Evolutionary conservation across 306 rosid genomes (phyloP).

Genomic region (Begonia peltatifolia): DNA sequence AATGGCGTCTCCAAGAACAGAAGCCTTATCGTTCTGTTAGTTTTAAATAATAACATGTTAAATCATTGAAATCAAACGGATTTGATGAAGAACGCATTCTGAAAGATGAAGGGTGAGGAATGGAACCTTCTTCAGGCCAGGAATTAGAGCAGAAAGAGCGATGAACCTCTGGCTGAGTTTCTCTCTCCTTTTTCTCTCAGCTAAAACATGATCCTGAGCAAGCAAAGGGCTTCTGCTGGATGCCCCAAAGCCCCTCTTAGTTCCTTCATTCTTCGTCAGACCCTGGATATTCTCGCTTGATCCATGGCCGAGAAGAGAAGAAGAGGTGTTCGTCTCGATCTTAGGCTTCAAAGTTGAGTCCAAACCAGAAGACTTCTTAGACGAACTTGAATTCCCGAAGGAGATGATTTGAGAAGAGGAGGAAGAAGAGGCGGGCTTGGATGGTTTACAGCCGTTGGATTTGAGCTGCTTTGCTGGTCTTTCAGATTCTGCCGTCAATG

Average conservation of each 20-base stretch:
- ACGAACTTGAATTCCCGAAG: conserved; percentile 25
- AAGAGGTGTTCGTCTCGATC: conserved; percentile 23
- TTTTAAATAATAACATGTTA: too few species aligned
- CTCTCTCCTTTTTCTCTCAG: conserved; percentile 82
- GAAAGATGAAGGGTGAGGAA: background rate
- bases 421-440: conserved; percentile 16
- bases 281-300: conserved; percentile 38
- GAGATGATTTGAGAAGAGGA: conserved; percentile 40
- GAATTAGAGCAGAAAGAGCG: conserved; percentile 80
- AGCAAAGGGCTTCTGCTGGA: conserved; percentile 29
- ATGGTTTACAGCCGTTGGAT: conserved; percentile 35
- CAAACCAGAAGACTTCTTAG: conserved; percentile 10
- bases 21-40: conserved; percentile 86
- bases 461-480: conserved; percentile 37
- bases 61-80: too few species aligned
- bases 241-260: conserved; percentile 18
- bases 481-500: background rate
- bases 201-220: conserved; percentile 72
- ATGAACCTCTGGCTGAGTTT: conserved; percentile 84
- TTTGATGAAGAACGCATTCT: too few species aligned
- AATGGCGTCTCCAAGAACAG: conserved; percentile 92
- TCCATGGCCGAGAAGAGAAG: conserved; percentile 29
- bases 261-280: conserved; percentile 28
- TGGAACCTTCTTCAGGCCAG: conserved; percentile 81
- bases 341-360: conserved; percentile 19